Base-by-base conservation (phyloP, 371 early-diverging fungal species). In the Circinella umbellata region DNA sequence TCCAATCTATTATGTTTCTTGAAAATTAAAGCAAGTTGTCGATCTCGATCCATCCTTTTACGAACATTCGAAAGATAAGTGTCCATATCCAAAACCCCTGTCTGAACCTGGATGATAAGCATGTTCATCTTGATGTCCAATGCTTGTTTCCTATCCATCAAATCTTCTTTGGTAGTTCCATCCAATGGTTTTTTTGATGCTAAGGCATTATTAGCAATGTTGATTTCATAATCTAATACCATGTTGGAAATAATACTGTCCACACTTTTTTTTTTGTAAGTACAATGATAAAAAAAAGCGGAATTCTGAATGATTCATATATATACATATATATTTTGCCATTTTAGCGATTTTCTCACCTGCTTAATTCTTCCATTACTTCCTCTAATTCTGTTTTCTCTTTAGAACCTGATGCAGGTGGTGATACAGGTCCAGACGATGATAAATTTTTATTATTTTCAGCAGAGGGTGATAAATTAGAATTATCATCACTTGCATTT, bases 61-160 rank as follows among this genome's bases (percentile, higher is more conserved):
- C 83, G 76, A 3, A 90, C 85, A n/a, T 80, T 69, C 38, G 81
- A 73, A 18, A 92, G 77, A 69, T 94, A 90, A 4, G 73, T 86
- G 7, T 86, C 87, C 89, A 95, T 92, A n/a, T 92, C 90, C 63
- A 95, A 69, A 59, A 84, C 73, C 1, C 94, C 94, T 4, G 91
- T 84, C 71, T 93, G 91, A 6, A 94, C 94, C 71, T 90, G 83
- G 9, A 93, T 84, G 17, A 93, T 90, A n/a, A 95, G 83, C 80
- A 94, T 77, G 68, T 93, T 90, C 88, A 92, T 89, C 74, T 93
- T 92, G 70, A 94, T 86, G 62, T 94, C 91, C 48, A 92, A 80
- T 11, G 87, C 89, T 64, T 81, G 82, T 69, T 91, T 85, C 51
- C 90, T 75, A 73, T 92, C 93, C 63, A 80, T 72, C 53, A 90